Evolutionary conservation across 345 rosid genomes (phyloP).

Genomic region (Atalantia buxifolia): DNA sequence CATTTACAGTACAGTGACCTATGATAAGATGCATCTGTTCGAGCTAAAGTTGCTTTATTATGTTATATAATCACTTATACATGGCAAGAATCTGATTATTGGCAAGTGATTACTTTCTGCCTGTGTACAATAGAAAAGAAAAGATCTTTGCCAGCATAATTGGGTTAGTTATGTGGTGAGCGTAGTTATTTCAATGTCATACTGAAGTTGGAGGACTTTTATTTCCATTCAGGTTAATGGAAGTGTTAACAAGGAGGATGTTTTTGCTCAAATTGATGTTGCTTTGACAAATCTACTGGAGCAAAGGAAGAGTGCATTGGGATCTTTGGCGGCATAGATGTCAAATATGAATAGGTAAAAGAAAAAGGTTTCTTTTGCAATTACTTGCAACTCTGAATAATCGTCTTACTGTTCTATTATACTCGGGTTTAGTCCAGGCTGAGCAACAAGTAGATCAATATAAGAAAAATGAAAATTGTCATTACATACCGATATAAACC

Average conservation of each 20-base stretch:
- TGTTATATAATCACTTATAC: background rate
- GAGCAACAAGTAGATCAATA: background rate
- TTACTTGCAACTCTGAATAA: background rate
- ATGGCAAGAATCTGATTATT: background rate
- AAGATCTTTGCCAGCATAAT: too few relatives aligned
- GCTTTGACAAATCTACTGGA: conserved; percentile 47
- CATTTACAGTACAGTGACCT: background rate
- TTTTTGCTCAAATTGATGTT: conserved; percentile 46
- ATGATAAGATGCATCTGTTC: background rate
- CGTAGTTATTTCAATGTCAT: background rate
- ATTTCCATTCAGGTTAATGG: conserved; percentile 57
- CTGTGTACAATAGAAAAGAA: background rate
- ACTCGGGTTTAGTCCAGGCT: background rate
- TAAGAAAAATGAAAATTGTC: background rate
- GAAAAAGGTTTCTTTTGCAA: background rate
- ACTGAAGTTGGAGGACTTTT: background rate
- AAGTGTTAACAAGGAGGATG: conserved; percentile 51
- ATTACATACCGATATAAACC: background rate
- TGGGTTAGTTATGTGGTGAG: background rate
- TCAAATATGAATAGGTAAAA: background rate
- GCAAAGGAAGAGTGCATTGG: conserved; percentile 30
- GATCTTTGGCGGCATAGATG: conserved; percentile 37
- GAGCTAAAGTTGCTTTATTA: background rate
- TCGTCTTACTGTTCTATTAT: background rate
- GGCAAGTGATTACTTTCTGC: background rate